A percentile compares a stretch with the other conserved stretches of the same genome.
Conservation (phyloP, 257 asterid species). For the Nicotiana tabacum region DNA sequence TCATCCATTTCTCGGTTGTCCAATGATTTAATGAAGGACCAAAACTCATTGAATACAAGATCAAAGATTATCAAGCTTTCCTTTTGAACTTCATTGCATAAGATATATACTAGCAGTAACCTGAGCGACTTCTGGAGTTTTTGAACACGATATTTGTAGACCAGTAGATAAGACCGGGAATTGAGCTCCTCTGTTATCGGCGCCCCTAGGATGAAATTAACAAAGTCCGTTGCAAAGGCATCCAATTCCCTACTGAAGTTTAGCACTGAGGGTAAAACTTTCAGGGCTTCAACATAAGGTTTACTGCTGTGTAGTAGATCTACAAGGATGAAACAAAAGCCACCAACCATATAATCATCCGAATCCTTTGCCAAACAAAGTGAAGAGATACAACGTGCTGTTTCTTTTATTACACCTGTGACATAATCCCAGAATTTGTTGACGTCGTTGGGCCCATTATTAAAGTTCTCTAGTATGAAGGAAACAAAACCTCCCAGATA, state of each 20-base stretch:
- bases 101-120: neutral
- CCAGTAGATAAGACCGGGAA: neutral
- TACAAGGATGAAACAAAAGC: neutral
- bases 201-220: neutral
- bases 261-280: neutral
- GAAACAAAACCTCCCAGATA: neutral
- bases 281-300: neutral
- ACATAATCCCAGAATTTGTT: too few relatives aligned
- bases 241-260: neutral
- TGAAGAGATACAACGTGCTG: neutral
- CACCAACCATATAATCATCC: neutral
- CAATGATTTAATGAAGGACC: neutral
- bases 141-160: neutral
- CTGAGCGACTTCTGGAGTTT: neutral
- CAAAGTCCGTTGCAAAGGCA: neutral
- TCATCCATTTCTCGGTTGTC: neutral
- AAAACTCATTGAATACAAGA: neutral
- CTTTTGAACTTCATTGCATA: too few relatives aligned
- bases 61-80: neutral
- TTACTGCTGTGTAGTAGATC: neutral
- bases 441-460: too few relatives aligned
- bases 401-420: neutral
- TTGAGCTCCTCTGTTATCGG: neutral
- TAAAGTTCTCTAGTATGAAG: neutral
- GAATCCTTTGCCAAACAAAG: neutral